Evolutionary conservation across 768 basidiomycete genomes (phyloP).

Genomic region (Tylopilus balloui): DNA sequence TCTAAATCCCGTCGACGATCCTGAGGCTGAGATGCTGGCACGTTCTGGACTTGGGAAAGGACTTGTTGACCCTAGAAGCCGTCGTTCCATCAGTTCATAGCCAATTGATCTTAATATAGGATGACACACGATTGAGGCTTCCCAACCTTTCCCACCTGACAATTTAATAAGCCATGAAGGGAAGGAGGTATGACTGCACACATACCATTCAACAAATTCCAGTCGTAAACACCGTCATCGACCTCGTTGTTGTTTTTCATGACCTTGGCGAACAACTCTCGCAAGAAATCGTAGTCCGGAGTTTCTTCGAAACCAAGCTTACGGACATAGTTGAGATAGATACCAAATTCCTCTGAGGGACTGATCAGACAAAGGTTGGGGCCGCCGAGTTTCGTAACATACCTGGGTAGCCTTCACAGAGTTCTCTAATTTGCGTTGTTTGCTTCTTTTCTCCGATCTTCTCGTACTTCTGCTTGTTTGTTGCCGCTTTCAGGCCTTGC

Average conservation of each 20-base stretch:
- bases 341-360: conserved; percentile 87
- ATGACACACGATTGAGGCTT: conserved; percentile 64
- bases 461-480: conserved; percentile 99
- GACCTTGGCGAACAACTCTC: conserved; percentile 91
- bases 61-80: conserved; percentile 53
- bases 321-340: conserved; percentile 98
- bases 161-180: conserved; percentile 6
- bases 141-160: conserved; percentile 91
- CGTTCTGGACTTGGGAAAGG: conserved; percentile 59
- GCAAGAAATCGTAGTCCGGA: conserved; percentile 96
- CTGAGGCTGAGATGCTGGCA: conserved; percentile 41
- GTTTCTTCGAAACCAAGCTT: conserved; percentile 99
- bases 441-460: conserved; percentile 99
- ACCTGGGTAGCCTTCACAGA: conserved; percentile 96
- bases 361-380: conserved; percentile 6
- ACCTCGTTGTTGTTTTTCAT: conserved; percentile 86
- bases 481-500: conserved; percentile 99
- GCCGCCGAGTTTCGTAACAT: conserved; percentile 20
- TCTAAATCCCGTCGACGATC: conserved; percentile 59
- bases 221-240: conserved; percentile 94
- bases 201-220: conserved; percentile 87
- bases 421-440: conserved; percentile 94
- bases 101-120: background rate
- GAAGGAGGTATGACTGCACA: background rate
- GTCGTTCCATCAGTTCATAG: conserved; percentile 8